Base-by-base conservation (phyloP, 2,329 filamentous ascomycete species). In the Dactylonectria macrodidyma region DNA sequence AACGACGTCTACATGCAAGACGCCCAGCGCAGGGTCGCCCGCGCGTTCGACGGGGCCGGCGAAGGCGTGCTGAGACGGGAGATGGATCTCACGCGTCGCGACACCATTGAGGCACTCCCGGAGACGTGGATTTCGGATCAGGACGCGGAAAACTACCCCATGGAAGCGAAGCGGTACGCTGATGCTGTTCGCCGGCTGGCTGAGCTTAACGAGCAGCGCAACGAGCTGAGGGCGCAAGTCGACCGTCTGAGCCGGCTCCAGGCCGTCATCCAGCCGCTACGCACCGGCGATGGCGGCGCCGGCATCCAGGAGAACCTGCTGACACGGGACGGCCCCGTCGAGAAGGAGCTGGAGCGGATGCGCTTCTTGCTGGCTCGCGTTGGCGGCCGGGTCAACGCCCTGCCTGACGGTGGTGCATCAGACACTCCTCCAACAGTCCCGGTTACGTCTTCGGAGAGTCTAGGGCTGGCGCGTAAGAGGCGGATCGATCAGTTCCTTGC, bases 271-370 rank as follows among this genome's bases (percentile, higher is more conserved):
- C 82, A 82, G 38, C 88, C 88, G 1, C 70, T 75, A 26, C 65
- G 66, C 50, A 78, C 69, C 16, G 69, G 59, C 9, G 74, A 76
- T 3, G 38, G 79, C 75, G 71, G 80, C 71, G 69, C 79, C 70
- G 73, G 80, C 8, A 81, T 92, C 7, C 92, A 94, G 77, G 86
- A 89, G 65, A 93, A 93, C 76, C 78, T 94, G 3, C 85, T 92
- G 1, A 91, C 89, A 58, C 87, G 88, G 36, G 88, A 91, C 75
- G 89, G 90, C 1, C 86, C 90, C 55, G 78, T 94, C 10, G 91
- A 91, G 76, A 83, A 82, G 60, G 92, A 94, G 79, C 81, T 94
- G 62, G 88, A 90, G 77, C 87, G 86, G 69, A 93, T 91, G 86
- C 86, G 90, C 38, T 83, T 90, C 71, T 79, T 94, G 68, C 83